These are phyloP conservation scores for Uronychia binucleata DNA, from an alignment of 73 alveolate species.

Conservation along the genomic window DNA sequence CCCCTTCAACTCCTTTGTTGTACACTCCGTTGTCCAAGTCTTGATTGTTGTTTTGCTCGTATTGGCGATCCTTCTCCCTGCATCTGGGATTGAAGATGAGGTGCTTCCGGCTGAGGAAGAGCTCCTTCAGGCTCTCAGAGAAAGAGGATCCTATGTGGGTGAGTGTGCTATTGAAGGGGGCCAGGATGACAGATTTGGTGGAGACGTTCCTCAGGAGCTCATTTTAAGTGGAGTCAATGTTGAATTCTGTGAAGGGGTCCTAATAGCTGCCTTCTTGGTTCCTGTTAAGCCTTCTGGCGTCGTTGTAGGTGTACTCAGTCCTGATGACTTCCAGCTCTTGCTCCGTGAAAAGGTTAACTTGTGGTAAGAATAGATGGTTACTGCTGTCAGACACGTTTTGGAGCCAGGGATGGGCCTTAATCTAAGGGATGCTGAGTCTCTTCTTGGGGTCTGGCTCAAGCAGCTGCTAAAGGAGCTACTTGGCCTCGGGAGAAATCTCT, in stretches of 20 bases:
- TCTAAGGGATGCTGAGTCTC: conserved; percentile 69
- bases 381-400: conserved; percentile 34
- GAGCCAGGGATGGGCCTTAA: conserved; percentile 81
- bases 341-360: conserved; percentile 51
- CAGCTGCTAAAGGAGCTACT: conserved; percentile 57
- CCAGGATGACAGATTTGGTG: conserved; percentile 62
- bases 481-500: conserved; percentile 75
- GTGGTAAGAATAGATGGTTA: background rate
- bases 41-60: conserved; percentile 87
- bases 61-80: conserved; percentile 80
- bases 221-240: conserved; percentile 68
- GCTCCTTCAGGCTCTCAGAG: conserved; percentile 36
- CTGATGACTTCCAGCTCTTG: conserved; percentile 38
- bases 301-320: conserved; percentile 44
- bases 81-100: conserved; percentile 78
- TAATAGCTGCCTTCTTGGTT: conserved; percentile 15
- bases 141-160: conserved; percentile 20
- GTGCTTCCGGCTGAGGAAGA: conserved; percentile 66
- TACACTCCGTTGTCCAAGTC: conserved; percentile 91
- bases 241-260: conserved; percentile 62
- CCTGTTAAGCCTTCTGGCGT: conserved; percentile 27
- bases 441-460: conserved; percentile 79
- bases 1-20: conserved; percentile 36
- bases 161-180: conserved; percentile 68
- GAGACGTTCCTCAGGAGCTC: conserved; percentile 50